phyloP scores from a whole-genome alignment of 139 green algal genomes.

The Chlorella sp. region DNA sequence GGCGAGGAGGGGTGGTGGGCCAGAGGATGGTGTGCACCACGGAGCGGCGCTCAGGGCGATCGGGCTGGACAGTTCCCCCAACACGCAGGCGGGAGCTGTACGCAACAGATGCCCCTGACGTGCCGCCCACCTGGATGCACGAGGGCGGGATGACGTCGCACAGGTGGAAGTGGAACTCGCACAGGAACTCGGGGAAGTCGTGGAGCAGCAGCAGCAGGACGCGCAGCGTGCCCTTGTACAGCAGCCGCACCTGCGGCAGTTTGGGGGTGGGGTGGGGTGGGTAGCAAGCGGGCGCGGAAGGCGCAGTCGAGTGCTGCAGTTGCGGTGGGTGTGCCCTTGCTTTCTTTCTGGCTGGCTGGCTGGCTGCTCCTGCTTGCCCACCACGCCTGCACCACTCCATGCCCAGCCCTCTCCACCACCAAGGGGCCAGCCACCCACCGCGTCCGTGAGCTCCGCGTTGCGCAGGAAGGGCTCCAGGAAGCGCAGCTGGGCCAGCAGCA shows the following conservation, averaged over 20 bases:
- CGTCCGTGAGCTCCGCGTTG: conserved; percentile 83
- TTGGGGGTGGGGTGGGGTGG: neutral
- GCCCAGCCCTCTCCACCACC: too few species aligned
- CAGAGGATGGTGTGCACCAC: too few species aligned
- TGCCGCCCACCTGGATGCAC: conserved; percentile 82
- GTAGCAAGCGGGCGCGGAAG: neutral
- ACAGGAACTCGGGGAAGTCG: conserved; percentile 99
- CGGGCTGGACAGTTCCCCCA: too few species aligned
- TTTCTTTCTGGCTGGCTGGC: too few species aligned
- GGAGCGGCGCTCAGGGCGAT: too few species aligned
- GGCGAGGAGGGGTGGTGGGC: too few species aligned
- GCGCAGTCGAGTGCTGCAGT: neutral
- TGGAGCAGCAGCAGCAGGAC: conserved; percentile 99
- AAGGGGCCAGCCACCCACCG: conserved; percentile 37
- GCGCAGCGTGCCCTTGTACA: conserved; percentile 96
- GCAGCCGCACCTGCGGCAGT: conserved; percentile 55
- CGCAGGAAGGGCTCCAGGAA: conserved; percentile 98
- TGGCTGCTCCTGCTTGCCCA: too few species aligned
- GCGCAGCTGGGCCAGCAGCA: conserved; percentile 72
- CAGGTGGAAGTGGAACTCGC: conserved; percentile 95
- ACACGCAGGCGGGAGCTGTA: too few species aligned
- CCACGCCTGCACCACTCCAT: too few species aligned
- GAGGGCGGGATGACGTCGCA: conserved; percentile 92
- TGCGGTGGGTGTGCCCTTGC: neutral
- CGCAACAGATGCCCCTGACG: neutral